A percentile compares a stretch with the other conserved stretches of the same genome.
phyloP scores from a whole-genome alignment of 495 filamentous ascomycete species.

The Aspergillus haitiensis region DNA sequence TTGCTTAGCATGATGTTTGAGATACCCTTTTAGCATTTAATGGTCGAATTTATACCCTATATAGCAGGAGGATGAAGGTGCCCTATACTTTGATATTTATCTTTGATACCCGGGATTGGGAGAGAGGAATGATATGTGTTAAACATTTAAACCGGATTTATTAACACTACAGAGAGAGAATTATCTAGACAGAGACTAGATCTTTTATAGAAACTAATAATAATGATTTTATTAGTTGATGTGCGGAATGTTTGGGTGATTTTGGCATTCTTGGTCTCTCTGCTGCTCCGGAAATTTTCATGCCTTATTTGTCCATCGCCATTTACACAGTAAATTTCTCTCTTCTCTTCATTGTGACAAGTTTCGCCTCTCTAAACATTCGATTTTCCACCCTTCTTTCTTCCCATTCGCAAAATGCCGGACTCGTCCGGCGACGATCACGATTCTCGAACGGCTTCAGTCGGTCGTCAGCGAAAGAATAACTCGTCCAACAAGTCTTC shows the following conservation, averaged over 20 bases:
- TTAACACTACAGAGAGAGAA: too few relatives aligned
- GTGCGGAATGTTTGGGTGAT: background rate
- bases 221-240: background rate
- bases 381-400: too few relatives aligned
- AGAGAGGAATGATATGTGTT: too few relatives aligned
- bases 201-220: background rate
- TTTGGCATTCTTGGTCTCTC: background rate
- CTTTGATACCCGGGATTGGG: background rate
- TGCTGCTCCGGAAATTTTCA: background rate
- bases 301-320: background rate
- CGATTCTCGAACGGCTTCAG: slow-evolving; percentile 45
- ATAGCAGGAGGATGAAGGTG: background rate
- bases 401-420: slow-evolving; percentile 27
- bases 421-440: slow-evolving; percentile 39
- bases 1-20: slow-evolving; percentile 4
- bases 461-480: slow-evolving; percentile 31
- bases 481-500: slow-evolving; percentile 26
- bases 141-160: too few relatives aligned
- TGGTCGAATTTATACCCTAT: background rate
- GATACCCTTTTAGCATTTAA: slow-evolving; percentile 17
- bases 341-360: too few relatives aligned
- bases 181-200: too few relatives aligned
- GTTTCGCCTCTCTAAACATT: too few relatives aligned
- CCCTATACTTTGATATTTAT: background rate
- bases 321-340: background rate